Evolutionary conservation across 345 rosid species (phyloP).

Genomic region (Moringa oleifera): DNA sequence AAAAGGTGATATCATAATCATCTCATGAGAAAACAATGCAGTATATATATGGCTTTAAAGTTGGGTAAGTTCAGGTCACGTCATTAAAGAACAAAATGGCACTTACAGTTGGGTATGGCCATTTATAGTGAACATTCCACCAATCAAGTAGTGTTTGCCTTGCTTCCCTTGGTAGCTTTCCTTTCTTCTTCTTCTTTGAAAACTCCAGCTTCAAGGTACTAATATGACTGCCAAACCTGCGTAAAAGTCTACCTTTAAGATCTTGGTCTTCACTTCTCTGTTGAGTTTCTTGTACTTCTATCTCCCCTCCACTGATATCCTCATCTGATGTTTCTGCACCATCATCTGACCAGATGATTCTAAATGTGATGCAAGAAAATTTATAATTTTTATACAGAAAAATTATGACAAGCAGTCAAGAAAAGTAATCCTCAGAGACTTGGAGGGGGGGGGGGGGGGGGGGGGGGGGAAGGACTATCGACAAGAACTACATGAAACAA

Average conservation of each 20-base stretch:
- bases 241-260: slow-evolving; percentile 58
- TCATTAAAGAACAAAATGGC: background rate
- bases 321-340: slow-evolving; percentile 63
- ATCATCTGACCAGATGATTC: slow-evolving; percentile 33
- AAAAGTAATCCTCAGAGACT: too few relatives aligned
- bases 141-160: slow-evolving; percentile 64
- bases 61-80: too few relatives aligned
- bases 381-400: too few relatives aligned
- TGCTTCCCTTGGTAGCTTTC: slow-evolving; percentile 77
- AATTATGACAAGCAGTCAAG: too few relatives aligned
- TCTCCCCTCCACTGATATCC: slow-evolving; percentile 58
- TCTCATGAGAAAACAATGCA: background rate
- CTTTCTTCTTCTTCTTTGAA: slow-evolving; percentile 83
- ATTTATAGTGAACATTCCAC: slow-evolving; percentile 75
- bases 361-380: too few relatives aligned
- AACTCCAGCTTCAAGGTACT: slow-evolving; percentile 71
- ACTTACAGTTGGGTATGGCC: slow-evolving; percentile 86
- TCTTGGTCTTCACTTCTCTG: slow-evolving; percentile 46
- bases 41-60: too few relatives aligned
- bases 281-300: slow-evolving; percentile 38
- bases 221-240: slow-evolving; percentile 65
- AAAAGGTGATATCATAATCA: background rate
- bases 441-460: too few relatives aligned
- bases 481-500: too few relatives aligned
- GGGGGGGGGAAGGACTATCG: too few relatives aligned